Evolutionary conservation across 2,329 filamentous ascomycete species (phyloP), one percentile per base, ranked within the genome.

Genomic region (Myriosclerotinia duriaeana): DNA sequence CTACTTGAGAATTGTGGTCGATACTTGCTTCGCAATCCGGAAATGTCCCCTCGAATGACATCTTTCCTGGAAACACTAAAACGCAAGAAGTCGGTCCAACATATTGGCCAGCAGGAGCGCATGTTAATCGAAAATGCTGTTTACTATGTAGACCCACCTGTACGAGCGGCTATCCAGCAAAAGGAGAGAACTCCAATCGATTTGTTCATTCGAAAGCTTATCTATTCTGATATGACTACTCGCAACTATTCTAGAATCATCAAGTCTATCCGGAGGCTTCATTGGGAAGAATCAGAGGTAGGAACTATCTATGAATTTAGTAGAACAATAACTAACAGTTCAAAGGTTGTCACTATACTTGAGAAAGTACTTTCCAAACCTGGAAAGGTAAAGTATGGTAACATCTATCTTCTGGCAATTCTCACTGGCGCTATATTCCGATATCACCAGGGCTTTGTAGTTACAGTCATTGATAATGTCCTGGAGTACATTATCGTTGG

Each of bases 111-210:
- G 74, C 92, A 96, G 72, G 95, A 99, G 78, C 90, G 93, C 50
- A 98, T 99, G 93, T 86, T 98, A 40, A 95, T 99, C 67, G 95
- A 99, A 77, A 99, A 99, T 76, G 95, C 95, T 4, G 87, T 97
- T 67, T 99, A 99, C 79, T 98, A 97, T 73, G 95, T 99, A 66
- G 95, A 98, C 74, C 95, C 95, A 17, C 96, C 95, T 0, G 90
- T 96, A 76, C 87, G 95, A 68, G 91, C 93, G 42, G 93, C 95
- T 0, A 97, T 99, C 65, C 90, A 96, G 78, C 94, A 98, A 76
- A 99, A 98, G 78, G 95, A 99, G 78, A 87, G 95, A 56, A 96
- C 93, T 0, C 93, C 95, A 0, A 90, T 95, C 76, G 94, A 99
- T 72, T 83, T 96, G 36, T 99, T 96, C 76, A 88, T 99, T 68